Base-by-base conservation (phyloP, 2,329 filamentous ascomycete species). In the Penicillium sp. region DNA sequence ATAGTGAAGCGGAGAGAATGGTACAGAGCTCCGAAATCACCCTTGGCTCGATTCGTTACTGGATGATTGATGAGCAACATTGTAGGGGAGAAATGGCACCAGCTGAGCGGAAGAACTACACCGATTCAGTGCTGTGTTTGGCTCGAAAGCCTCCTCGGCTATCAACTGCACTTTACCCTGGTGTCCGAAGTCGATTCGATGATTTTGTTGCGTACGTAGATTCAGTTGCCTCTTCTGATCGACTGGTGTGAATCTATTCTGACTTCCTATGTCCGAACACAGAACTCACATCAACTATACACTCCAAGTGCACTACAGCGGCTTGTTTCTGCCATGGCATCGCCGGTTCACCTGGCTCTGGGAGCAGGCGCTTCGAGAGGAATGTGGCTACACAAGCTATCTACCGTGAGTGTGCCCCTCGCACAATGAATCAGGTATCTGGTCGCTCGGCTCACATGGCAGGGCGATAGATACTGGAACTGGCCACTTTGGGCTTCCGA, bases 381-480 rank as follows among this genome's bases (percentile, higher is more conserved):
- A 63, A 47, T 72, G 70, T 48, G 64, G 61, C 24, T 72, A 72
- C 46, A 55, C 49, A 6, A 66, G 67, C n/a, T 40, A 52, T 38
- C 53, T 58, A 6, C 60, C 60, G 53, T 60, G 37, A 32, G 52
- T 13, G 35, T 12, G 24, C 25, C 18, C 18, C 18, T 18, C 18
- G 18, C 18, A 3, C 18, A 3, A 18, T 18, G 18, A 18, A 18
- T 18, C 18, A 18, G 18, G 18, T 18, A 18, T 18, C 18, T 18
- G 18, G 18, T 18, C 3, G 18, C 18, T 4, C 33, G 18, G 13
- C 34, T 8, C 7, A 27, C 35, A 11, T 3, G 8, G 11, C 9
- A 12, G 12, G 4, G 4, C 28, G 13, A 18, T 18, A 64, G 64
- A 9, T 77, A 76, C 59, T 73, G 72, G 70, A 67, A 76, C 55